Evolutionary conservation across 495 filamentous ascomycete species (phyloP), one percentile per base, ranked within the genome.

Genomic region (Penicillium riverlandense): DNA sequence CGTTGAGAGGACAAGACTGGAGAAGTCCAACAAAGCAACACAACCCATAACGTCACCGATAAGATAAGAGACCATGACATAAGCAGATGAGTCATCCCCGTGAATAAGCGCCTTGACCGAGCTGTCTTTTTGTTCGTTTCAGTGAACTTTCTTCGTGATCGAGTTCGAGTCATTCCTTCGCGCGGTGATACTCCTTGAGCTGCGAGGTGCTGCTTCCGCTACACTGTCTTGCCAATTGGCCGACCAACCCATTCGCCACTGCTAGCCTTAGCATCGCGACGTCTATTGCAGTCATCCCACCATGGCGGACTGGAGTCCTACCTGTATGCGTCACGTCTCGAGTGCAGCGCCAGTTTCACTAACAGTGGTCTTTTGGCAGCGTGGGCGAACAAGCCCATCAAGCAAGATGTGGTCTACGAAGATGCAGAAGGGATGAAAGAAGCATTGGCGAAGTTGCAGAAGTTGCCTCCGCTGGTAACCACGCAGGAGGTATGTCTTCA

Each of bases 361-460:
- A 6, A 22, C 22, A 22, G 4, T 22, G 22, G 22, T 3, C 2
- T 22, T 27, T 30, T 11, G 48, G 6, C 29, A 70, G 90, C 92
- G 29, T 98, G 92, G 92, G 78, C 79, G 35, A 76, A 80, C 11
- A 95, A 95, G 57, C 89, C 92, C 8, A 90, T 95, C 66, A 90
- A 91, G 59, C 92, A 98, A 66, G 80, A 80, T 49, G 89, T 95
- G 33, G 66, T 79, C 38, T 98, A 97, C 53, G 74, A 82, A 11
- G 82, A 96, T 65, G 62, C 63, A 8, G 54, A 70, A 5, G 78
- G 74, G 7, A 74, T 95, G 14, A 64, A 78, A 41, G 77, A 76
- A 27, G 77, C 88, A 11, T 62, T 89, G 1, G 53, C 64, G 1
- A 87, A 95, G 65, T 75, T 98, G 36, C 68, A 81, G 47, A 76